phyloP scores from a whole-genome alignment of 345 rosid species.

The Aquilaria yunnanensis region DNA sequence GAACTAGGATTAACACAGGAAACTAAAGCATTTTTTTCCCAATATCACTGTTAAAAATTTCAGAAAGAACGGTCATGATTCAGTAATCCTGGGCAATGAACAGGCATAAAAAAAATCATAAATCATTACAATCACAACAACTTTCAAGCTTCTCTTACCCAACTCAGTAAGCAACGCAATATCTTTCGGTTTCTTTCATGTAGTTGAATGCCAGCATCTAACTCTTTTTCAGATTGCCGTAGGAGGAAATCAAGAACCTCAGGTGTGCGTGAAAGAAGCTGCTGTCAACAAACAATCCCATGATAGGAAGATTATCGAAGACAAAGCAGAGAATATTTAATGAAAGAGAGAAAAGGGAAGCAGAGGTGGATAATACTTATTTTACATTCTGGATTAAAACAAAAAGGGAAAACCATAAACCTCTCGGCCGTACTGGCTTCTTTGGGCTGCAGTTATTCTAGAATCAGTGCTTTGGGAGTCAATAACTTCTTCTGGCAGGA shows the following conservation, averaged over 20 bases:
- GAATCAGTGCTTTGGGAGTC: conserved; percentile 56
- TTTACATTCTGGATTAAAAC: neutral
- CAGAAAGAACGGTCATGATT: too few relatives aligned
- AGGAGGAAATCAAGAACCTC: conserved; percentile 85
- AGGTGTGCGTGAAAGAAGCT: conserved; percentile 80
- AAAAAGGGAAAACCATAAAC: conserved; percentile 24
- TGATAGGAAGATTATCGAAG: neutral
- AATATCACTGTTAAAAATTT: too few relatives aligned
- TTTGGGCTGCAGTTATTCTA: conserved; percentile 43
- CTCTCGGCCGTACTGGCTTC: conserved; percentile 66
- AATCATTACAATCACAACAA: neutral
- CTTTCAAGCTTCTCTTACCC: conserved; percentile 54
- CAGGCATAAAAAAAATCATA: too few relatives aligned
- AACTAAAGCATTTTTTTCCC: neutral
- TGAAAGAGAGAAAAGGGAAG: neutral
- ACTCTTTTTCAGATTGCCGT: conserved; percentile 68
- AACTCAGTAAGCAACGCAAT: conserved; percentile 87
- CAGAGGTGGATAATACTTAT: neutral
- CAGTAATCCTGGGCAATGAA: too few relatives aligned
- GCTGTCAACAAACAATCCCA: conserved; percentile 13
- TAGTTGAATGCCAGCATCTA: conserved; percentile 38
- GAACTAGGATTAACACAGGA: neutral
- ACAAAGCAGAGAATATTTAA: neutral
- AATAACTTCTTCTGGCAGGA: conserved; percentile 85
- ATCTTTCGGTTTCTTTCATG: conserved; percentile 69